phyloP scores from a whole-genome alignment of 2,329 filamentous ascomycete genomes.

The Lomentospora prolificans region DNA sequence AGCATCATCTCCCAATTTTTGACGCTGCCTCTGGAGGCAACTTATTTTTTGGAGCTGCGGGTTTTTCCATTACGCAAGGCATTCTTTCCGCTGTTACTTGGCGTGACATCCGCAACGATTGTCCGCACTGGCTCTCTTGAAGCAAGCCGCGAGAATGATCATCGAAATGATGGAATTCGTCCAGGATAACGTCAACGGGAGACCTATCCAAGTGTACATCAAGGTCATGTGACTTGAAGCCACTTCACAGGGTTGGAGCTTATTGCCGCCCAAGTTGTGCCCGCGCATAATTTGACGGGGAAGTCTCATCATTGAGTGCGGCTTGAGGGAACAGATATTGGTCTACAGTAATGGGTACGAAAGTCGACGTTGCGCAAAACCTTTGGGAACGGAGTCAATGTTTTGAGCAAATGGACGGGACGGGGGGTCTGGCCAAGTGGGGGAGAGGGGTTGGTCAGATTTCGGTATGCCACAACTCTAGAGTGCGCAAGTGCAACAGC shows the following conservation, averaged over 20 bases:
- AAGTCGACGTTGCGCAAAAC: no score
- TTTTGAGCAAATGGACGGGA: neutral
- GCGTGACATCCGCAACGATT: neutral
- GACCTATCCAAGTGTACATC: no score
- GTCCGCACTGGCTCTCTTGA: neutral
- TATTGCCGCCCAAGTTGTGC: neutral
- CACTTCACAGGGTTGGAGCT: neutral
- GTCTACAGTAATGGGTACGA: no score
- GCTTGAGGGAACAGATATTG: neutral
- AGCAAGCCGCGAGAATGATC: neutral
- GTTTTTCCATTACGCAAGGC: neutral
- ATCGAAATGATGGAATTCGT: neutral
- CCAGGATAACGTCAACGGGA: neutral
- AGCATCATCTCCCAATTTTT: neutral
- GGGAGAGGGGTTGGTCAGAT: neutral
- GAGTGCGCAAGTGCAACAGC: neutral
- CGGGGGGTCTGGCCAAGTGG: neutral
- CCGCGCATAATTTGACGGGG: neutral
- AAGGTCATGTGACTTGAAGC: neutral
- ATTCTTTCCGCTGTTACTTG: neutral
- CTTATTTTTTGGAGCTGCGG: neutral
- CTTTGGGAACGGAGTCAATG: no score
- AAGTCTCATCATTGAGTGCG: neutral
- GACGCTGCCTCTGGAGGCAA: neutral
- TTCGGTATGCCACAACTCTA: neutral